Conservation (phyloP, 1,284 basidiomycete genomes). For the Microbotryum intermedium region DNA sequence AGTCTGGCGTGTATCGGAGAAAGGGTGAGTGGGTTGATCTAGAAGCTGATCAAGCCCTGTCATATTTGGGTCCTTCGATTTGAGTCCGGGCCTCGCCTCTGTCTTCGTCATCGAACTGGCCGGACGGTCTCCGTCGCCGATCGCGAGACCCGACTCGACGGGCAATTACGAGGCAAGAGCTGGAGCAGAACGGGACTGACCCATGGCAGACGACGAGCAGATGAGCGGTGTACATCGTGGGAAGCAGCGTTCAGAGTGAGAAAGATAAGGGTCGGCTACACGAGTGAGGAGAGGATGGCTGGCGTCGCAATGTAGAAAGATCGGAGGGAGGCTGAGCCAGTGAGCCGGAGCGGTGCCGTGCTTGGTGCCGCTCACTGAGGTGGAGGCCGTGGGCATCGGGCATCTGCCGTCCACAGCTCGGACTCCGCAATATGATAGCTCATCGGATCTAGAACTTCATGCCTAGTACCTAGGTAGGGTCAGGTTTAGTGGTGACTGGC, state of each 20-base stretch:
- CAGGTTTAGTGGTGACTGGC: too few relatives aligned
- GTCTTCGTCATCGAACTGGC: neutral
- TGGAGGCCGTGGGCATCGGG: too few relatives aligned
- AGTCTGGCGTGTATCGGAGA: conserved; percentile 2
- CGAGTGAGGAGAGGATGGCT: neutral
- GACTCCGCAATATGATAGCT: too few relatives aligned
- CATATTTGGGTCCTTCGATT: too few relatives aligned
- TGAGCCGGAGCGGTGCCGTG: neutral
- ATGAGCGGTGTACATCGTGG: conserved; percentile 2
- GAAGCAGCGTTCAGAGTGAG: too few relatives aligned
- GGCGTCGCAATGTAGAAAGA: too few relatives aligned
- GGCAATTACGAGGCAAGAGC: neutral
- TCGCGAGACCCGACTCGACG: neutral
- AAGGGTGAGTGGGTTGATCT: too few relatives aligned
- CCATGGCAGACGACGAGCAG: conserved; percentile 16
- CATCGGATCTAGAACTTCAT: too few relatives aligned
- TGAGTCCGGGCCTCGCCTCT: too few relatives aligned
- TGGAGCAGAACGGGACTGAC: neutral
- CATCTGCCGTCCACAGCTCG: too few relatives aligned
- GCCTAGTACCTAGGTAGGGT: too few relatives aligned
- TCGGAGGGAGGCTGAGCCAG: neutral
- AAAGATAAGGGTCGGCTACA: neutral
- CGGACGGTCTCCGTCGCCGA: neutral
- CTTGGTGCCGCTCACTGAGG: too few relatives aligned
- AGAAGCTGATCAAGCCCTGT: neutral